Evolutionary conservation across 2,329 filamentous ascomycete species (phyloP).

Genomic region (Claviceps africana): DNA sequence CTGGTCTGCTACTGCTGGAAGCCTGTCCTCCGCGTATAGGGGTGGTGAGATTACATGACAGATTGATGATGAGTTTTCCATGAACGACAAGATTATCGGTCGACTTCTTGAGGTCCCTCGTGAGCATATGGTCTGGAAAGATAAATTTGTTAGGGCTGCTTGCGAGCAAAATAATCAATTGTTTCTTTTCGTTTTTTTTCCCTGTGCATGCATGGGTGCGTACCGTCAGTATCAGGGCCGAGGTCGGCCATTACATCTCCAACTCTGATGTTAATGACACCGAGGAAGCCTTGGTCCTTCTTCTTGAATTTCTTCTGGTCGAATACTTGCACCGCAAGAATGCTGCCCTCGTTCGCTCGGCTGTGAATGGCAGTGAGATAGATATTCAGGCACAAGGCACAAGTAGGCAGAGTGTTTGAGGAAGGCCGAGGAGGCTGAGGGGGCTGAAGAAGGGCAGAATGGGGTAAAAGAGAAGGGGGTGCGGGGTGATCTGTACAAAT

Average conservation of each 20-base stretch:
- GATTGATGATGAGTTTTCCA: constrained; percentile 90
- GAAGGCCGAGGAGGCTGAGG: background rate
- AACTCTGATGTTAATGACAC: constrained; percentile 92
- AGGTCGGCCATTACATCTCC: constrained; percentile 81
- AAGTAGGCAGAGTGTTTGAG: background rate
- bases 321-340: constrained; percentile 94
- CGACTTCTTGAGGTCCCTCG: constrained; percentile 90
- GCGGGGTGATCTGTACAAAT: constrained; percentile 55
- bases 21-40: constrained; percentile 44
- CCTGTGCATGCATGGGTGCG: constrained; percentile 13
- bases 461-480: constrained; percentile 4
- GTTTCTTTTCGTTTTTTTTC: background rate
- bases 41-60: constrained; percentile 74
- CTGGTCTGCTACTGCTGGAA: constrained; percentile 32
- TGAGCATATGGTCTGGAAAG: constrained; percentile 89
- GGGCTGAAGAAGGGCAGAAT: too few relatives aligned
- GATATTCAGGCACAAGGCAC: background rate
- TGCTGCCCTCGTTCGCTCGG: constrained; percentile 84
- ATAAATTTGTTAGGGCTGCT: constrained; percentile 16
- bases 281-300: constrained; percentile 98
- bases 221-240: constrained; percentile 81
- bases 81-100: constrained; percentile 97
- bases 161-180: background rate
- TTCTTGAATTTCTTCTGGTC: constrained; percentile 99
- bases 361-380: constrained; percentile 30